phyloP scores from a whole-genome alignment of 2,329 filamentous ascomycete genomes.

The Domatiomyces globalis region DNA sequence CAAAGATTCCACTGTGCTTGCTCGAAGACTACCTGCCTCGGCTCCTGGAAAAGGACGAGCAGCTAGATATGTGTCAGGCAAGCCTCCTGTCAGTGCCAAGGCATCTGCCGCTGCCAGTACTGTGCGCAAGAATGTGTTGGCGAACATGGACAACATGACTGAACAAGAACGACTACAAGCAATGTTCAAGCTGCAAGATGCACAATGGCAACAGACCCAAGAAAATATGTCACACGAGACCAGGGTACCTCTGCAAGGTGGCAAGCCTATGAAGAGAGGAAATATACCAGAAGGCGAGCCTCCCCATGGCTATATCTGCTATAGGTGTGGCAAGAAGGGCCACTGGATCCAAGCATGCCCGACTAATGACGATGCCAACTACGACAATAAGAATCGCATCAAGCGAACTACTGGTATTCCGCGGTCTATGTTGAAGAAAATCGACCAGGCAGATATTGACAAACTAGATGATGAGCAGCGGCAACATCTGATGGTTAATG shows the following conservation, averaged over 20 bases:
- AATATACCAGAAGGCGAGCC: constrained; percentile 90
- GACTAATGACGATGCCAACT: constrained; percentile 95
- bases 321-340: constrained; percentile 92
- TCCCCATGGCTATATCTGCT: constrained; percentile 88
- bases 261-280: constrained; percentile 23
- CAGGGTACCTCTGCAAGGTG: constrained; percentile 29
- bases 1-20: constrained; percentile 84
- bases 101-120: constrained; percentile 37
- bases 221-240: constrained; percentile 65
- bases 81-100: constrained; percentile 76
- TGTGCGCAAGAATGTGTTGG: constrained; percentile 22
- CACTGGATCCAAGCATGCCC: constrained; percentile 98
- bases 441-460: constrained; percentile 60
- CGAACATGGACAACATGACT: constrained; percentile 64
- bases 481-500: constrained; percentile 91
- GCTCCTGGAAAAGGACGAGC: constrained; percentile 81
- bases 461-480: constrained; percentile 58
- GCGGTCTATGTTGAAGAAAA: constrained; percentile 83
- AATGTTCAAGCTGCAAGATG: constrained; percentile 77
- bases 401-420: constrained; percentile 96
- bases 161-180: constrained; percentile 90
- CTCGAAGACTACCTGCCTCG: constrained; percentile 66
- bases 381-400: constrained; percentile 81
- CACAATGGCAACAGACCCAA: constrained; percentile 86
- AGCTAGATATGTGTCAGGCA: constrained; percentile 88